Evolutionary conservation across 148 eudicot genomes (phyloP).

Genomic region (Rhododendron molle): DNA sequence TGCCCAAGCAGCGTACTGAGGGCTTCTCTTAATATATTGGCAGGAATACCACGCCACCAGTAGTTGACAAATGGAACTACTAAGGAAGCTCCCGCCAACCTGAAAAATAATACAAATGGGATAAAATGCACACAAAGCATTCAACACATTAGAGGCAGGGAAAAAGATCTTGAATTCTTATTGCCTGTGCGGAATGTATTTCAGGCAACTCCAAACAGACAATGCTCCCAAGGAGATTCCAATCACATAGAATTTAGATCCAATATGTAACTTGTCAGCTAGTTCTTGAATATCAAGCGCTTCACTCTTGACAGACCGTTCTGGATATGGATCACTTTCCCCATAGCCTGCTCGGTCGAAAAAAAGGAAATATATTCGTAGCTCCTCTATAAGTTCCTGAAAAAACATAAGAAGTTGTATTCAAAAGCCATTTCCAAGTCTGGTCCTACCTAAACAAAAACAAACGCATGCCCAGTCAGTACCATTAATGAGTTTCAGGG

Average conservation of each 20-base stretch:
- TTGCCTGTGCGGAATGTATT: slow-evolving; percentile 75
- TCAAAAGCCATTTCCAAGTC: not conserved
- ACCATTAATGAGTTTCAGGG: not conserved
- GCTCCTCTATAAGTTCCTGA: slow-evolving; percentile 57
- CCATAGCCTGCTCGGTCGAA: slow-evolving; percentile 88
- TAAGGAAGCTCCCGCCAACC: slow-evolving; percentile 70
- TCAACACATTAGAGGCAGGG: not conserved
- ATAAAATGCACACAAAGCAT: not conserved
- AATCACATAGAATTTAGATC: slow-evolving; percentile 65
- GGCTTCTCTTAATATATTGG: slow-evolving; percentile 30
- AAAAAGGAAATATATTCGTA: slow-evolving; percentile 44
- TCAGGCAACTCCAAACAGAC: slow-evolving; percentile 61
- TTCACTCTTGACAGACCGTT: slow-evolving; percentile 62
- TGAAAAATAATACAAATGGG: slow-evolving; percentile 15
- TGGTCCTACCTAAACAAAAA: not conserved
- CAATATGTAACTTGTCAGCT: slow-evolving; percentile 65
- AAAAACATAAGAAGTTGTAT: not conserved
- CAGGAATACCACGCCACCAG: slow-evolving; percentile 73
- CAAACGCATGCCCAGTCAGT: not conserved
- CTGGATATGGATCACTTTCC: slow-evolving; percentile 82
- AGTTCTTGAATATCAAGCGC: slow-evolving; percentile 76
- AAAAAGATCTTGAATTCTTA: not conserved
- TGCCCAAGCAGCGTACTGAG: slow-evolving; percentile 28
- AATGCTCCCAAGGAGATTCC: slow-evolving; percentile 73
- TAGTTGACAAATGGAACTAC: slow-evolving; percentile 64